These are phyloP conservation scores for Nidularia sp. DNA, from an alignment of 768 basidiomycete genomes.

Conservation along the genomic window DNA sequence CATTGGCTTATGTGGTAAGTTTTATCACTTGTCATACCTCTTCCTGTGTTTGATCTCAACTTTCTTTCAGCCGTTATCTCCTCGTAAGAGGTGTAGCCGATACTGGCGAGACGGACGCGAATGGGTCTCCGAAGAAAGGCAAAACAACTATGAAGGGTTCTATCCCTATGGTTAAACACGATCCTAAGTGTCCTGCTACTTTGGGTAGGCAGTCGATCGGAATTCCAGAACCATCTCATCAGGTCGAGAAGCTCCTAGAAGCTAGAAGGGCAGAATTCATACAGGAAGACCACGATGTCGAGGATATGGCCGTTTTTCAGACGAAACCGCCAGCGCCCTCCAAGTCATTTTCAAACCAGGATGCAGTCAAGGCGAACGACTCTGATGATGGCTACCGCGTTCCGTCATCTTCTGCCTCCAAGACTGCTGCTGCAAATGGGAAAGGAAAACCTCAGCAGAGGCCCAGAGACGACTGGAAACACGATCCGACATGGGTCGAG, in stretches of 20 bases:
- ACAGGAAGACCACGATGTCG: slow-evolving; percentile 44
- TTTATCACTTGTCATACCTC: not conserved
- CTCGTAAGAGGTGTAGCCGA: slow-evolving; percentile 36
- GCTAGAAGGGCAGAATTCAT: slow-evolving; percentile 32
- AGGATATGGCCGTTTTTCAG: slow-evolving; percentile 44
- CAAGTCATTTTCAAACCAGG: not conserved
- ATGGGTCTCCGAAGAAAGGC: slow-evolving; percentile 4
- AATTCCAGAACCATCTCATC: slow-evolving; percentile 57
- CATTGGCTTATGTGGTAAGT: slow-evolving; percentile 69
- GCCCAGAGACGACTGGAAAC: slow-evolving; percentile 47
- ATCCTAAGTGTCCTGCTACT: slow-evolving; percentile 32
- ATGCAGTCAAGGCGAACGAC: slow-evolving; percentile 9
- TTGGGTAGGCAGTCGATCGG: slow-evolving; percentile 31
- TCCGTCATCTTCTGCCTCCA: not conserved
- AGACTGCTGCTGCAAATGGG: not conserved
- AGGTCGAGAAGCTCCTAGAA: slow-evolving; percentile 43
- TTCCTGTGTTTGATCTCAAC: no score
- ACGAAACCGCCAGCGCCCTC: slow-evolving; percentile 9
- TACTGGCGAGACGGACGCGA: not conserved
- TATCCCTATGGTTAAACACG: slow-evolving; percentile 33
- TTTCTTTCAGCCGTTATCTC: slow-evolving; percentile 49
- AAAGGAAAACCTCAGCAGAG: slow-evolving; percentile 15
- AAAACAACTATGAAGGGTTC: slow-evolving; percentile 4
- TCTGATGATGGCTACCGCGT: slow-evolving; percentile 25
- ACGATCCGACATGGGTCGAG: slow-evolving; percentile 46